Base-by-base conservation (phyloP, 352 stramenopile species). In the Pythium grandisporangium region DNA sequence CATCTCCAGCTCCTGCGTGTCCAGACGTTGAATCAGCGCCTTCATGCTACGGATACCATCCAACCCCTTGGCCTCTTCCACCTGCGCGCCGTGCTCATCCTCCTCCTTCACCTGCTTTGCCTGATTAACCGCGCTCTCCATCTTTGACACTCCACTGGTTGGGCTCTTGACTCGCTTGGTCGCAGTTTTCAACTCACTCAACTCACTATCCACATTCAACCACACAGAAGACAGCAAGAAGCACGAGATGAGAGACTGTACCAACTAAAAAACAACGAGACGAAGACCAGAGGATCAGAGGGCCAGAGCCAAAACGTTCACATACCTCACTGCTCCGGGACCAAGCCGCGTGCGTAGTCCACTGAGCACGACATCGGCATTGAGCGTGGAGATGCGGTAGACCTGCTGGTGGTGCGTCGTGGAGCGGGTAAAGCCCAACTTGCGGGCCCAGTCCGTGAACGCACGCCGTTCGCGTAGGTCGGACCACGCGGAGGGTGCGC, bases 1-100 rank as follows among this genome's bases (percentile, higher is more conserved):
- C 30, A 84, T 65, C 48, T 88, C 77, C 12, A 90, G 37, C 33
- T 64, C 52, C 35, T 83, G 57, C 2, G 55, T 38, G 24, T 84
- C 73, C 23, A 87, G 37, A n/a, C n/a, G n/a, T n/a, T n/a, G n/a
- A n/a, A n/a, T n/a, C n/a, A n/a, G n/a, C n/a, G n/a, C n/a, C n/a
- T n/a, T n/a, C n/a, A n/a, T n/a, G n/a, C n/a, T n/a, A n/a, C n/a
- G n/a, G n/a, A n/a, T n/a, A n/a, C 51, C 49, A 30, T 68, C 29
- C 20, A 88, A 53, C 11, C 41, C 41, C 34, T 32, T 45, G 8
- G 40, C 51, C 6, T 42, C 25, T 13, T 45, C 41, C 8, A 50
- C 37, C 33, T 62, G 48, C n/a, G 37, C 44, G 12, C 17, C 40
- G 24, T 11, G 37, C 45, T n/a, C n/a, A n/a, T n/a, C n/a, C n/a